A percentile compares a stretch with the other conserved stretches of the same genome.
phyloP scores from a whole-genome alignment of 371 early-diverging fungal genomes.

The Dinochytrium kinnereticum region DNA sequence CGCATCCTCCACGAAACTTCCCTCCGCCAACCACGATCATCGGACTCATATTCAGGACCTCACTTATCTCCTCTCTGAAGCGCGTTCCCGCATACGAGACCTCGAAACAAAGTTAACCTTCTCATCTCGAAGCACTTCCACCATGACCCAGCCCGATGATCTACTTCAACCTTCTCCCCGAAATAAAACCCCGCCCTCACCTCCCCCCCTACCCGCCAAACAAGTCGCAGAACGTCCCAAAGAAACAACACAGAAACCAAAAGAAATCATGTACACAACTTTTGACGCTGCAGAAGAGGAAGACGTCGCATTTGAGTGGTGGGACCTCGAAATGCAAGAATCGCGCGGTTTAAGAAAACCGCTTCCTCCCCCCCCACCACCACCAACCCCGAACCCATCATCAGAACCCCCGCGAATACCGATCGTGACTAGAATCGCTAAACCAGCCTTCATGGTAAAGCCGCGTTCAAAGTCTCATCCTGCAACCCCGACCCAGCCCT shows the following conservation, averaged over 20 bases:
- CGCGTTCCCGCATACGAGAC: neutral
- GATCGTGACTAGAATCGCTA: neutral
- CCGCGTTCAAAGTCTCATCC: neutral
- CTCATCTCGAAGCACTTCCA: neutral
- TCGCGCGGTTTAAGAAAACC: neutral
- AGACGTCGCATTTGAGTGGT: neutral
- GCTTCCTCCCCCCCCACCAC: neutral
- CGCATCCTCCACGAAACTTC: too few species aligned
- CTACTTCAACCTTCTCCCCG: neutral
- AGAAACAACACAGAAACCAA: neutral
- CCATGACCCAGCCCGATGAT: slow-evolving; percentile 4
- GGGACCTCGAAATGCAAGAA: neutral
- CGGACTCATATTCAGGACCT: neutral
- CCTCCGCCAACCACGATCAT: neutral
- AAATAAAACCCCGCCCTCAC: neutral
- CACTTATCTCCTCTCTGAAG: neutral
- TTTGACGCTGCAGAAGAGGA: neutral
- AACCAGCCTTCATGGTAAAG: slow-evolving; percentile 1
- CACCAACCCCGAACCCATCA: neutral
- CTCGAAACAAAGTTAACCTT: neutral
- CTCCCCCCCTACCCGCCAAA: neutral
- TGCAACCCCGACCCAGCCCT: neutral
- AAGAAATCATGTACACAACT: slow-evolving; percentile 9
- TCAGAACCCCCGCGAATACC: neutral
- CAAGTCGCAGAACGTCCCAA: neutral